A percentile compares a stretch with the other conserved stretches of the same genome.
These are phyloP conservation scores for Karstenula rhodostoma DNA, from an alignment of 2,329 filamentous ascomycete species.

Conservation along the genomic window DNA sequence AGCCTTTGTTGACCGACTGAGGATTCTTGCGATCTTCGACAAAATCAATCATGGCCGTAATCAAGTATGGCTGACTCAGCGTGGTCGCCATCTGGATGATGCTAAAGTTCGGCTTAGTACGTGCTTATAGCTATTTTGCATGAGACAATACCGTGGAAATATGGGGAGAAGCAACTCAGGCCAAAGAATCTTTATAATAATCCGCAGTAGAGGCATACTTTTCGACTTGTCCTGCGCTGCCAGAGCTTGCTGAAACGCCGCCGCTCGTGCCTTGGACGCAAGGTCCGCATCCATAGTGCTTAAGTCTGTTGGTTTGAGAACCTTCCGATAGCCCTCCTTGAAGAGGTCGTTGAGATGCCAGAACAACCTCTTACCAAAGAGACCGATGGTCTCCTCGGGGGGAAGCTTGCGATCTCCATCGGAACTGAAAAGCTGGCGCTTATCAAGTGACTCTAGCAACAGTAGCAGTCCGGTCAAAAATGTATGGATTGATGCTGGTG, in stretches of 20 bases:
- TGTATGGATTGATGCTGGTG: conserved; percentile 27
- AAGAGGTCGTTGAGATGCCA: conserved; percentile 50
- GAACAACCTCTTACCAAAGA: conserved; percentile 48
- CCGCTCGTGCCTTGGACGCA: conserved; percentile 24
- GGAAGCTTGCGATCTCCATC: conserved; percentile 27
- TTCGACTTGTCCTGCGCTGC: conserved; percentile 19
- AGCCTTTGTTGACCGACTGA: conserved; percentile 27
- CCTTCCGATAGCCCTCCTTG: conserved; percentile 30
- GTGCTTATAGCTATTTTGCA: too few relatives aligned
- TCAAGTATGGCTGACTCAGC: conserved; percentile 37
- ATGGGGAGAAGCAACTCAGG: conserved; percentile 31
- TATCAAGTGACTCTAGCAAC: conserved; percentile 37
- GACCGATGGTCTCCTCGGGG: conserved; percentile 49
- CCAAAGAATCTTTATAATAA: conserved; percentile 28
- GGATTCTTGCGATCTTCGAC: conserved; percentile 22
- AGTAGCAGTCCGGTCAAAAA: conserved; percentile 31
- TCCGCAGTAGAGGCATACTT: conserved; percentile 20
- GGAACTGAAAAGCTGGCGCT: conserved; percentile 31
- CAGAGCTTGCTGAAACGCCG: conserved; percentile 27
- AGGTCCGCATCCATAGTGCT: conserved; percentile 36
- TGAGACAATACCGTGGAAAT: conserved; percentile 23
- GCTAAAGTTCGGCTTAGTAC: neutral
- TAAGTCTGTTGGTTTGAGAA: conserved; percentile 34
- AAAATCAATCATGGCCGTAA: conserved; percentile 30
- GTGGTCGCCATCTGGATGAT: conserved; percentile 26